Conservation (phyloP, 441 rosid species). For the Biscutella laevigata region DNA sequence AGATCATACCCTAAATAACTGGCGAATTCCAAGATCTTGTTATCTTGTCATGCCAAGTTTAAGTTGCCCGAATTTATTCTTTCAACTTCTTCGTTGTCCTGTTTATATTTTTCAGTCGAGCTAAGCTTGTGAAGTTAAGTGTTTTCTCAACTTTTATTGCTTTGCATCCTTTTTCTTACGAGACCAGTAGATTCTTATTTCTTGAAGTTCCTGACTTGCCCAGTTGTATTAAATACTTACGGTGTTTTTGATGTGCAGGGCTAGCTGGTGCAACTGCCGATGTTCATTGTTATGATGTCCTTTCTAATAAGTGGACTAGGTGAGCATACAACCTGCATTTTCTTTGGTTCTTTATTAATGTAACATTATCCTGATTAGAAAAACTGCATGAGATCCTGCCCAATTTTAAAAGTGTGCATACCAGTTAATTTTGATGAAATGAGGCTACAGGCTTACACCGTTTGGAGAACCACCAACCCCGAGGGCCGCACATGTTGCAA, state of each 20-base stretch:
- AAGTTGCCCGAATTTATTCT: neutral
- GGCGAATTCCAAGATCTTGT: neutral
- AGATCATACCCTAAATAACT: neutral
- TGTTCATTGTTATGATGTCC: constrained; percentile 92
- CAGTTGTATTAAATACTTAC: neutral
- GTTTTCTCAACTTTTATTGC: neutral
- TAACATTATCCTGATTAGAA: neutral
- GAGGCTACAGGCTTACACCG: constrained; percentile 63
- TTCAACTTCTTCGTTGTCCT: neutral
- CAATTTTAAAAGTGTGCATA: neutral
- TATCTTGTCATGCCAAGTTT: neutral
- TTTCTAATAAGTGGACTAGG: constrained; percentile 96
- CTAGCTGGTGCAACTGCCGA: constrained; percentile 99
- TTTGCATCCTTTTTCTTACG: constrained; percentile 3
- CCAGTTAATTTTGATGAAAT: constrained; percentile 9
- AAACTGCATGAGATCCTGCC: constrained; percentile 4
- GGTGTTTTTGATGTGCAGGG: constrained; percentile 54
- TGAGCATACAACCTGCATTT: constrained; percentile 27
- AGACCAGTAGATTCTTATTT: neutral
- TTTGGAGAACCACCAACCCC: constrained; percentile 99
- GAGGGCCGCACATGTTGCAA: constrained; percentile 98
- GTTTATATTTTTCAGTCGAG: neutral
- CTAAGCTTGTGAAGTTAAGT: neutral
- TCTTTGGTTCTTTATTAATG: neutral
- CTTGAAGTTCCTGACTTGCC: neutral